These are phyloP conservation scores for Trifolium dubium DNA, from an alignment of 306 rosid genomes.

Conservation along the genomic window DNA sequence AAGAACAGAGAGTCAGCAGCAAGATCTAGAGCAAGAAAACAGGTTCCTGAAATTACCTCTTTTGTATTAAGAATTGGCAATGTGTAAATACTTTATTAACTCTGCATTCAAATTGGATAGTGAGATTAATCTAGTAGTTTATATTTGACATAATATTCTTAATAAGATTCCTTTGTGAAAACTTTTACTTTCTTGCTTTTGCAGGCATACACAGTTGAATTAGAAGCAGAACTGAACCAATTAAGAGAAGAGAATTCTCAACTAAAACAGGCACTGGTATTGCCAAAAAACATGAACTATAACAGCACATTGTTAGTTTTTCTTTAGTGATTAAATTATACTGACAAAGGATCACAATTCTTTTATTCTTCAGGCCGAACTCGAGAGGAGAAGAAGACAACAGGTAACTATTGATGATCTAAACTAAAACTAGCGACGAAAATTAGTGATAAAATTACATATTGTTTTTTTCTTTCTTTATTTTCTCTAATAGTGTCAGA, in stretches of 20 bases:
- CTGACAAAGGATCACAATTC: slow-evolving; percentile 19
- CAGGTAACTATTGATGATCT: slow-evolving; percentile 56
- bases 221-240: slow-evolving; percentile 88
- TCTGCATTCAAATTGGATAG: background rate
- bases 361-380: slow-evolving; percentile 58
- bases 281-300: slow-evolving; percentile 10
- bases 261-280: slow-evolving; percentile 83
- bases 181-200: background rate
- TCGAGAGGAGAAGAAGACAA: slow-evolving; percentile 71
- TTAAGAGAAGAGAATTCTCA: slow-evolving; percentile 70
- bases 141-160: slow-evolving; percentile 1
- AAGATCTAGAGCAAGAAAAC: slow-evolving; percentile 96
- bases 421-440: background rate
- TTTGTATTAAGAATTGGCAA: no score
- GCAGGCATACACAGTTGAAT: slow-evolving; percentile 90
- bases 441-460: background rate
- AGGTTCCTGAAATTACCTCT: slow-evolving; percentile 38
- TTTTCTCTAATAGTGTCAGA: no score
- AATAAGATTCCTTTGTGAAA: background rate
- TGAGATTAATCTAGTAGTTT: slow-evolving; percentile 6
- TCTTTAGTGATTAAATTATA: slow-evolving; percentile 14
- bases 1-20: slow-evolving; percentile 97
- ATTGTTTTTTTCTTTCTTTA: no score
- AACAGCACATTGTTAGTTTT: background rate
- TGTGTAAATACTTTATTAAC: no score